Base-by-base conservation (phyloP, 1,284 basidiomycete genomes). In the Rhodotorula sp. region DNA sequence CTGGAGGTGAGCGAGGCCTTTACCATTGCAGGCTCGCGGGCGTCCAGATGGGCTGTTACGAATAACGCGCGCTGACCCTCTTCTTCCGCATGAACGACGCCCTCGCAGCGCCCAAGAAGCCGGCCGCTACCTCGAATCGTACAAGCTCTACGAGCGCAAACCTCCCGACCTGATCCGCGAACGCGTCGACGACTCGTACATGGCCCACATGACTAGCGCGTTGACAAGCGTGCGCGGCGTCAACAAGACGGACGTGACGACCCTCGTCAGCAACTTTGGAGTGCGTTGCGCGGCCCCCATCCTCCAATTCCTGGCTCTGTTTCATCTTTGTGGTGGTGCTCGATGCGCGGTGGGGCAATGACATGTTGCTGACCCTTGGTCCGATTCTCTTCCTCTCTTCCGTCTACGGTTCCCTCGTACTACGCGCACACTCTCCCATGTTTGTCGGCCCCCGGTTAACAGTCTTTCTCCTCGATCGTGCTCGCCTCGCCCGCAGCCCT, bases 221-320 rank as follows among this genome's bases (percentile, higher is more conserved):
- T 83, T 99, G 48, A 99, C 95, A 0, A 89, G 87, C 74, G 91
- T 98, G 74, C 89, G 87, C 77, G 94, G 92, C 76, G 90, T 99
- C 68, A 99, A 99, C 83, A 97, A 95, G 84, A 98, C 95, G 0
- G 96, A 99, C 78, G 93, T 95, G 1, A 88, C 94, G 80, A 96
- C 95, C 1, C 83, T 99, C 37, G 86, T 91, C n/a, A 89, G 90
- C 0, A 89, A 91, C n/a, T 90, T 95, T 78, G 94, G 94, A 26
- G 94, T 96, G 82, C 73, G 89, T 84, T 26, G 24, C 14, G 6
- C 24, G 45, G 45, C 45, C n/a, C n/a, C n/a, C n/a, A n/a, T n/a
- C n/a, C n/a, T n/a, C 45, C 12, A 46, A 46, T 30, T 18, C 26
- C 53, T 17, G 58, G 18, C 3, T 58, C 14, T 30, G 20, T 29